These are phyloP conservation scores for Meira miltonrushii DNA, from an alignment of 1,284 basidiomycete species.

Conservation along the genomic window DNA sequence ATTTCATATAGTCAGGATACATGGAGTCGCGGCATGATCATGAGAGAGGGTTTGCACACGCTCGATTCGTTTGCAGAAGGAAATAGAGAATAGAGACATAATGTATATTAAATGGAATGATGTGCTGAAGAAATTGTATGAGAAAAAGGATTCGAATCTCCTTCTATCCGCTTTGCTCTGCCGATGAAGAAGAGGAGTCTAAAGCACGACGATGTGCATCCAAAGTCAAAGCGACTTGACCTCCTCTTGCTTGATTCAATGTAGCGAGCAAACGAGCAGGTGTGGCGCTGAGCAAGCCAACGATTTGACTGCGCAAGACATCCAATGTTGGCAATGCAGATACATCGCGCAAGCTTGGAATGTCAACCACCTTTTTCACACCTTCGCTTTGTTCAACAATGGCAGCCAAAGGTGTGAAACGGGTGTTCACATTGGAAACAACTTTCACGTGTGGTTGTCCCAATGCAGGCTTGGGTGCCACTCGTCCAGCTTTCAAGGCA, in stretches of 20 bases:
- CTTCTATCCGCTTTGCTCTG: too few relatives aligned
- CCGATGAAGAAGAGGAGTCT: constrained; percentile 21
- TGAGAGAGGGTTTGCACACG: background rate
- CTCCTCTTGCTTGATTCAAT: constrained; percentile 39
- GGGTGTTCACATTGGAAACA: constrained; percentile 26
- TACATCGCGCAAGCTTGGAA: constrained; percentile 35
- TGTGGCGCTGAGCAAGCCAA: constrained; percentile 42
- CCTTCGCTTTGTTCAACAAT: constrained; percentile 19
- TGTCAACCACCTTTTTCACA: constrained; percentile 20
- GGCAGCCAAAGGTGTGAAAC: constrained; percentile 36
- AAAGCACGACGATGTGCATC: constrained; percentile 40
- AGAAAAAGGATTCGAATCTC: background rate
- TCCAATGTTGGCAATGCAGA: constrained; percentile 32
- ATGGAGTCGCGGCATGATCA: too few relatives aligned
- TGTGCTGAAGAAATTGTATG: background rate
- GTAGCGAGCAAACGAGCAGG: constrained; percentile 38
- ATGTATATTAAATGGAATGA: background rate
- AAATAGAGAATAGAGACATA: background rate
- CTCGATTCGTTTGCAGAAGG: background rate
- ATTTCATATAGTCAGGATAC: constrained; percentile 1
- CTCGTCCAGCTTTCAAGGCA: constrained; percentile 23
- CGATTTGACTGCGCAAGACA: constrained; percentile 41
- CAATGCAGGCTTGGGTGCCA: constrained; percentile 14
- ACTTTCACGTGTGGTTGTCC: constrained; percentile 17
- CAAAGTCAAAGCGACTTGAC: constrained; percentile 35